Evolutionary conservation across 805 yeast genomes (phyloP).

Genomic region (Tetrapisispora iriomotensis): DNA sequence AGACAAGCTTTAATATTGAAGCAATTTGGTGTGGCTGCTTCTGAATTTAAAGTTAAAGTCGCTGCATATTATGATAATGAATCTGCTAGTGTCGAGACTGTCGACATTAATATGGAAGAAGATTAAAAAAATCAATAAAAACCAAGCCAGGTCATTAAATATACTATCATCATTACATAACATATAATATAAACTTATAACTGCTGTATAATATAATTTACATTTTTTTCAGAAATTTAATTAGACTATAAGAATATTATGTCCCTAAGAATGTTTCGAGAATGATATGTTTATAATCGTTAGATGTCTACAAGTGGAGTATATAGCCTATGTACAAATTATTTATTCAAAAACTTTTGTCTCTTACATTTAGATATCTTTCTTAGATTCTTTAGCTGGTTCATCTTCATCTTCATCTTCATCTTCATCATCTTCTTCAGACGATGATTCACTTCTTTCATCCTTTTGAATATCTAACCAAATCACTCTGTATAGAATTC

Average conservation of each 20-base stretch:
- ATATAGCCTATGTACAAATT: no score
- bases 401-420: slow-evolving; percentile 17
- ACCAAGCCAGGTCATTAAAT: no score
- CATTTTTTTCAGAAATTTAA: no score
- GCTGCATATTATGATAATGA: slow-evolving; percentile 73
- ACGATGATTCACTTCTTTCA: slow-evolving; percentile 48
- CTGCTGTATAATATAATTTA: no score
- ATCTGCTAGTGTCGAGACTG: slow-evolving; percentile 25
- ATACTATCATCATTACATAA: neutral
- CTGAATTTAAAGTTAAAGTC: slow-evolving; percentile 77
- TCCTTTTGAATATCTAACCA: slow-evolving; percentile 49
- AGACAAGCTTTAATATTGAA: slow-evolving; percentile 86
- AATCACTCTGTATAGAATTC: slow-evolving; percentile 57
- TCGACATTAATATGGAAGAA: slow-evolving; percentile 29
- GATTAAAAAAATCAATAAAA: neutral
- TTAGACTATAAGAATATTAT: no score
- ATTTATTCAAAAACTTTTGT: no score
- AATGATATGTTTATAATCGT: no score
- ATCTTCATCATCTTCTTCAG: slow-evolving; percentile 49
- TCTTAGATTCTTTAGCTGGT: neutral
- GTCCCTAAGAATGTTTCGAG: no score
- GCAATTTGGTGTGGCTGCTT: slow-evolving; percentile 90
- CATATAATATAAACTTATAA: neutral
- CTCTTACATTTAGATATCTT: neutral
- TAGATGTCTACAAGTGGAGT: no score